These are phyloP conservation scores for Medicago arabica DNA, from an alignment of 306 rosid species.

Conservation along the genomic window DNA sequence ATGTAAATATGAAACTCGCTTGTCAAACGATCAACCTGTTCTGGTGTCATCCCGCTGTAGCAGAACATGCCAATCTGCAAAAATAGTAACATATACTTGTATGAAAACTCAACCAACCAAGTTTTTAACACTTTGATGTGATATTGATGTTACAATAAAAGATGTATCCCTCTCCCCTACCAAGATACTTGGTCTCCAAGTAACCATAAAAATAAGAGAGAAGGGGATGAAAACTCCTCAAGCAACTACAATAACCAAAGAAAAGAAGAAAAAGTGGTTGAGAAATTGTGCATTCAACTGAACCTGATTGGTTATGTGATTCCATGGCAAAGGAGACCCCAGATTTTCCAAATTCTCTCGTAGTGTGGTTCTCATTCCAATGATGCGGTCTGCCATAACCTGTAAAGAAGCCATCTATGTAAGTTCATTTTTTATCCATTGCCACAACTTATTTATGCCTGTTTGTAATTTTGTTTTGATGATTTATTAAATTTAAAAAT, in stretches of 20 bases:
- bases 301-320: slow-evolving; percentile 91
- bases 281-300: slow-evolving; percentile 7
- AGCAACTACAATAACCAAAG: slow-evolving; percentile 4
- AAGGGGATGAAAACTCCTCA: background rate
- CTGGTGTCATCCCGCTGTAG: slow-evolving; percentile 90
- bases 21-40: slow-evolving; percentile 90
- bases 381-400: slow-evolving; percentile 96
- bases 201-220: background rate
- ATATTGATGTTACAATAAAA: background rate
- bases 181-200: slow-evolving; percentile 21
- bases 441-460: slow-evolving; percentile 4
- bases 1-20: slow-evolving; percentile 81
- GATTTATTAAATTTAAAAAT: slow-evolving; percentile 12
- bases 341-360: slow-evolving; percentile 77
- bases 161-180: no score
- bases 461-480: slow-evolving; percentile 6
- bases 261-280: background rate
- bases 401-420: slow-evolving; percentile 39
- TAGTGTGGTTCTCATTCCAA: slow-evolving; percentile 78
- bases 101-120: background rate
- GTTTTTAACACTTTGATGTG: slow-evolving; percentile 17
- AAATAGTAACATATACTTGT: no score
- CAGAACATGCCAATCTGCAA: slow-evolving; percentile 94
- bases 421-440: slow-evolving; percentile 27
- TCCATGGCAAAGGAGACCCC: slow-evolving; percentile 81